Base-by-base conservation (phyloP, 2,329 filamentous ascomycete species). In the Penicillium sp. region DNA sequence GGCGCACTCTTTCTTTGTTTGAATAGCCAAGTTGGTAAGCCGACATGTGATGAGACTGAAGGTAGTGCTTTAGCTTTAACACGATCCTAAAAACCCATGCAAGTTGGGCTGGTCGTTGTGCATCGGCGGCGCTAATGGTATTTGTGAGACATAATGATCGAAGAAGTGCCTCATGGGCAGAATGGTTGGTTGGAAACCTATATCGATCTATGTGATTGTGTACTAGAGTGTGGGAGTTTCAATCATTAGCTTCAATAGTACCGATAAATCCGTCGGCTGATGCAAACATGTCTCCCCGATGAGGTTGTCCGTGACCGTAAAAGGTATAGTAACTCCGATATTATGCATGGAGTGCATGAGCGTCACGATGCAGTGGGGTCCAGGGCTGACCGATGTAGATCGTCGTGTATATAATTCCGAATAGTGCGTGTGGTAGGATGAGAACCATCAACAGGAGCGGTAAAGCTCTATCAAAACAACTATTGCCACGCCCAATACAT, bases 11-110 rank as follows among this genome's bases (percentile, higher is more conserved):
- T 15, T 34, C 23, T 8, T 13, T 33, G 4, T n/a, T 36, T 36
- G 15, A n/a, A 36, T 25, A 48, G 15, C 33, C 15, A 29, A 40
- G 36, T 38, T 31, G 44, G 59, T 56, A 62, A 62, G 62, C 57
- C 57, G 58, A 59, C 51, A 43, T 45, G 51, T 47, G 29, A 56
- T 23, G 43, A 47, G 33, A 29, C 10, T 33, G 27, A 31, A 19
- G 40, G 33, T 19, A 11, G 21, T 53, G 49, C 41, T 47, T 39
- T 40, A 40, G 23, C 54, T 39, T 29, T 23, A 36, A 5, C 13
- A n/a, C 10, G 25, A 56, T 43, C 43, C 49, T 27, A 29, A 36
- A 31, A 36, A 34, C 4, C n/a, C 7, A 47, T 57, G 54, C 54
- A 57, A 43, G 29, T 29, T 41, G n/a, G 46, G 27, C 38, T 16